phyloP scores from a whole-genome alignment of 495 filamentous ascomycete species.

The Penicillium egyptiacum region DNA sequence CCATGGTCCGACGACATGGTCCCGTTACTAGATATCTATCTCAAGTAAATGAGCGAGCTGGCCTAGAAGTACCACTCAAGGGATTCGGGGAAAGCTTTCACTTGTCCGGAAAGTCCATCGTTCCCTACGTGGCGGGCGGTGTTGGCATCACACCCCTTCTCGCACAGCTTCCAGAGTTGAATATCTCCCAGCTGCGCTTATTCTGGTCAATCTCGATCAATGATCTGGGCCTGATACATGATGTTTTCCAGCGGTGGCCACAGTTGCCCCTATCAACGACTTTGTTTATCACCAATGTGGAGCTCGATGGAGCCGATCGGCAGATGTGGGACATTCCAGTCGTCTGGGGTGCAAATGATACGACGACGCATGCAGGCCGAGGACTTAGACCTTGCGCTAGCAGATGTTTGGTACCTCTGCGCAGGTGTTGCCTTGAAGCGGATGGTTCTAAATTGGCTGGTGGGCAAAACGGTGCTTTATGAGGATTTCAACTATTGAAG shows the following conservation, averaged over 20 bases:
- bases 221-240: constrained; percentile 62
- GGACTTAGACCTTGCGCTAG: constrained; percentile 50
- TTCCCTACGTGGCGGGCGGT: constrained; percentile 66
- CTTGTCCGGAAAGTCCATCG: constrained; percentile 38
- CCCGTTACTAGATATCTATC: constrained; percentile 65
- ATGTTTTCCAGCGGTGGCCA: constrained; percentile 54
- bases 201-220: constrained; percentile 63
- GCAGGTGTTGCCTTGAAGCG: constrained; percentile 57
- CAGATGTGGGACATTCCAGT: constrained; percentile 22
- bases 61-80: constrained; percentile 62
- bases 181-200: constrained; percentile 49
- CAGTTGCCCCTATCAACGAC: constrained; percentile 51
- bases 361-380: constrained; percentile 52
- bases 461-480: constrained; percentile 59
- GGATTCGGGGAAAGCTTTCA: constrained; percentile 72
- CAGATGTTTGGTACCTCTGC: constrained; percentile 67
- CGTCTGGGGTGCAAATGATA: constrained; percentile 43
- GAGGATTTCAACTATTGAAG: constrained; percentile 70
- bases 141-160: constrained; percentile 81
- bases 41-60: constrained; percentile 48
- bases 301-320: constrained; percentile 15
- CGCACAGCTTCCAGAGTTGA: constrained; percentile 54
- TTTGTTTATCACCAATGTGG: constrained; percentile 57
- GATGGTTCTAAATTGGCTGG: constrained; percentile 60
- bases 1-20: constrained; percentile 67